Percentiles rank a stretch among this genome's conserved stretches.
These are phyloP conservation scores for Pseudocercospora crystallina DNA, from an alignment of 2,329 filamentous ascomycete species.

Conservation along the genomic window DNA sequence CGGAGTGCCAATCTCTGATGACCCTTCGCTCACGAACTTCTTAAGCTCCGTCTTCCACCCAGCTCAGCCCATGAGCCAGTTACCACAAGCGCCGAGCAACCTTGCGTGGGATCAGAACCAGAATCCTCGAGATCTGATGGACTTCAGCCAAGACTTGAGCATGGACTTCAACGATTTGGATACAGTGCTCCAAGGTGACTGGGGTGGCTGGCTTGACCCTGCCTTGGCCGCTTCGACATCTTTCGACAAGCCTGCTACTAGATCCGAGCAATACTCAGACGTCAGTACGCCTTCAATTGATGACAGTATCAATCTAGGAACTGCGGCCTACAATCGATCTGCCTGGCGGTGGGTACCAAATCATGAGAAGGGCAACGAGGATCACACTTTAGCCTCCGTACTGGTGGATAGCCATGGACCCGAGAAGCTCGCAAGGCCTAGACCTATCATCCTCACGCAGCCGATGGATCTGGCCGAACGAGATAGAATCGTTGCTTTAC, in stretches of 20 bases:
- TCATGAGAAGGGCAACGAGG: constrained; percentile 17
- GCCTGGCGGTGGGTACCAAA: constrained; percentile 24
- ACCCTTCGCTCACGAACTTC: constrained; percentile 20
- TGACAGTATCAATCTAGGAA: constrained; percentile 23
- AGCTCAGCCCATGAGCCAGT: not conserved
- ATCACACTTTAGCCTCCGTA: constrained; percentile 17
- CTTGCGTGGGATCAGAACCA: constrained; percentile 18
- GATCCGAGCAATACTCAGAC: constrained; percentile 5
- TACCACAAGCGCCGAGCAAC: constrained; percentile 4
- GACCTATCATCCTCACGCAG: constrained; percentile 10
- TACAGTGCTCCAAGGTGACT: constrained; percentile 17
- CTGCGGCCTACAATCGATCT: constrained; percentile 20
- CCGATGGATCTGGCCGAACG: constrained; percentile 16
- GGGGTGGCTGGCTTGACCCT: constrained; percentile 22
- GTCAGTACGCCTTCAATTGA: constrained; percentile 20
- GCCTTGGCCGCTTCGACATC: constrained; percentile 6
- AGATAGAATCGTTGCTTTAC: constrained; percentile 21
- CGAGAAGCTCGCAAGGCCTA: constrained; percentile 7
- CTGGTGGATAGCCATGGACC: constrained; percentile 19
- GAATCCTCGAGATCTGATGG: constrained; percentile 23
- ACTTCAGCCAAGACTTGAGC: constrained; percentile 23
- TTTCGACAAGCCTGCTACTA: constrained; percentile 8
- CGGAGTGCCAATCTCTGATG: constrained; percentile 5
- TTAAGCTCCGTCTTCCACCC: constrained; percentile 19
- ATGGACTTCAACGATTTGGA: constrained; percentile 23